These are phyloP conservation scores for Leccinum aurantiacum DNA, from an alignment of 768 basidiomycete genomes.

Conservation along the genomic window DNA sequence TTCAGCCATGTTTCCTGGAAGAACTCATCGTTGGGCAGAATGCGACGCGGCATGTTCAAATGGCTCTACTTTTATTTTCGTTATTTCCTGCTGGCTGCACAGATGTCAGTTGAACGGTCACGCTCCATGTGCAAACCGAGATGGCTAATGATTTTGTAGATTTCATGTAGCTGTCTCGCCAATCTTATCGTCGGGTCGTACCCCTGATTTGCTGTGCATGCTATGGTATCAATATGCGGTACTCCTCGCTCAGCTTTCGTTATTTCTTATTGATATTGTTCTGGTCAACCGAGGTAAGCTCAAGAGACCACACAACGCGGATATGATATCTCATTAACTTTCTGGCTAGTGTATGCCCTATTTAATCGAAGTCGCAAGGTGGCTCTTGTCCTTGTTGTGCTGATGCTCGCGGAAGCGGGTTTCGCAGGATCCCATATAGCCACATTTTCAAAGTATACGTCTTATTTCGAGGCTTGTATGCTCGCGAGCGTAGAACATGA, in stretches of 20 bases:
- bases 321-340: neutral
- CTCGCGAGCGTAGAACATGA: constrained; percentile 15
- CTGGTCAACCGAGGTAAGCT: constrained; percentile 28
- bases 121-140: neutral
- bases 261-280: constrained; percentile 21
- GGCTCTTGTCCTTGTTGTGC: constrained; percentile 12
- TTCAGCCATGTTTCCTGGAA: neutral
- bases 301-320: neutral
- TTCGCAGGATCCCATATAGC: constrained; percentile 21
- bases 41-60: constrained; percentile 11
- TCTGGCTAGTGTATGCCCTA: constrained; percentile 18
- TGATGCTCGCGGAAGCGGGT: constrained; percentile 24
- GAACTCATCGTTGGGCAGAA: constrained; percentile 9
- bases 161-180: constrained; percentile 10
- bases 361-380: constrained; percentile 38
- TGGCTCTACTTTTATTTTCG: constrained; percentile 22
- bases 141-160: constrained; percentile 2
- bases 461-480: constrained; percentile 23
- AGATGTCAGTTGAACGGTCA: constrained; percentile 11
- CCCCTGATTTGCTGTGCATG: constrained; percentile 11
- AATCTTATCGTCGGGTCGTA: constrained; percentile 9
- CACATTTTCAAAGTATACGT: neutral
- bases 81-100: constrained; percentile 14
- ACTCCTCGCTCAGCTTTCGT: constrained; percentile 8
- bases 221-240: constrained; percentile 13